Evolutionary conservation across 2,329 filamentous ascomycete genomes (phyloP).

Genomic region (Colletotrichum lini): DNA sequence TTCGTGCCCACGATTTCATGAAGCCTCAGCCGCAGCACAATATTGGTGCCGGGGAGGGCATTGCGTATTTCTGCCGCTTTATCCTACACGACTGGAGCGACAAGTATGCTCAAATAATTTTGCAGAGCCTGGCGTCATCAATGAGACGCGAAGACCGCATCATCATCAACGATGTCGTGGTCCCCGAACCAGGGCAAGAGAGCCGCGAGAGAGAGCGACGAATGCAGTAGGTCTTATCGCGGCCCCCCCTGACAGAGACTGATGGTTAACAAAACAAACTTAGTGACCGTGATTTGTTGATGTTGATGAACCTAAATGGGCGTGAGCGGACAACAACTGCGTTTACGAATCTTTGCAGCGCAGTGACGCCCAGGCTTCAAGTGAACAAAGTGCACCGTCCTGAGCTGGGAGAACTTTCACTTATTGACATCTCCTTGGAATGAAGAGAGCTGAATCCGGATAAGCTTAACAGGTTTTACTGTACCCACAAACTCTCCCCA

Average conservation of each 20-base stretch:
- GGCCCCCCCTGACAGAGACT: neutral
- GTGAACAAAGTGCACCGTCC: neutral
- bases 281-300: slow-evolving; percentile 28
- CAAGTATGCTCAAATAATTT: slow-evolving; percentile 52
- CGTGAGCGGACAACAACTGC: slow-evolving; percentile 21
- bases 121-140: slow-evolving; percentile 35
- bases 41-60: slow-evolving; percentile 41
- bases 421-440: neutral
- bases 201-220: slow-evolving; percentile 11
- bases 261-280: neutral
- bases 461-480: neutral
- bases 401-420: slow-evolving; percentile 3
- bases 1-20: slow-evolving; percentile 47
- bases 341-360: slow-evolving; percentile 3
- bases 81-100: slow-evolving; percentile 68
- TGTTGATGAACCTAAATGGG: slow-evolving; percentile 30
- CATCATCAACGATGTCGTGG: slow-evolving; percentile 23
- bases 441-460: too few relatives aligned
- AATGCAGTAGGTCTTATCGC: slow-evolving; percentile 9
- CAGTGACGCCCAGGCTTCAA: slow-evolving; percentile 6
- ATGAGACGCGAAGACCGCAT: slow-evolving; percentile 15
- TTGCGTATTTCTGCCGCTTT: slow-evolving; percentile 60
- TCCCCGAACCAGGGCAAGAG: slow-evolving; percentile 12
- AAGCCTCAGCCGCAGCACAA: slow-evolving; percentile 46
- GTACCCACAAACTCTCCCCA: rapidly evolving